Conservation (phyloP, 805 yeast genomes). For the Kodamaea jinghongensis region DNA sequence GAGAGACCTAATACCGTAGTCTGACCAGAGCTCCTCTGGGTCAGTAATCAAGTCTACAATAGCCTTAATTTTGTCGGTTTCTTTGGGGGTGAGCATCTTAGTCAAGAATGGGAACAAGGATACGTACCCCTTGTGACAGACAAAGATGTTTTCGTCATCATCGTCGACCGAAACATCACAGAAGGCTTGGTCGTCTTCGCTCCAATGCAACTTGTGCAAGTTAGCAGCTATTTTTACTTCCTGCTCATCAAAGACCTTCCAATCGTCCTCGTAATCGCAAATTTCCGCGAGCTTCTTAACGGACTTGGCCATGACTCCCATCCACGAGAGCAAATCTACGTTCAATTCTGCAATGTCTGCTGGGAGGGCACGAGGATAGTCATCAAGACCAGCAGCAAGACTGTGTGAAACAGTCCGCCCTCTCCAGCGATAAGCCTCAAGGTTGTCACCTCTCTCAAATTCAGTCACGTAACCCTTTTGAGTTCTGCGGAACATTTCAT, state of each 20-base stretch:
- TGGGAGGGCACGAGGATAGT: conserved; percentile 80
- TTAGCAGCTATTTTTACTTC: conserved; percentile 59
- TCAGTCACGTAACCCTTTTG: conserved; percentile 75
- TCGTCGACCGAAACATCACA: conserved; percentile 84
- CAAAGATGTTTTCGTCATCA: conserved; percentile 59
- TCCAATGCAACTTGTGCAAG: conserved; percentile 80
- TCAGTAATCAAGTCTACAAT: conserved; percentile 60
- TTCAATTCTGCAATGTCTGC: conserved; percentile 89
- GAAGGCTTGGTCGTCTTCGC: conserved; percentile 57
- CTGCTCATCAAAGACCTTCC: conserved; percentile 47
- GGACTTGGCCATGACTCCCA: conserved; percentile 86
- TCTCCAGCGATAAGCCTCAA: conserved; percentile 86
- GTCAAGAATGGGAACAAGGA: conserved; percentile 82
- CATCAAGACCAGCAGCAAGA: conserved; percentile 91
- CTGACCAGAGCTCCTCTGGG: conserved; percentile 72
- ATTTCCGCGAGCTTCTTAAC: conserved; percentile 70
- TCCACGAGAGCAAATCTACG: conserved; percentile 89
- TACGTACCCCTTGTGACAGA: conserved; percentile 89
- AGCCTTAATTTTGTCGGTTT: conserved; percentile 43
- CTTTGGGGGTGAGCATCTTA: conserved; percentile 53
- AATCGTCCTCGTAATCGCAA: conserved; percentile 59
- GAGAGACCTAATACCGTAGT: conserved; percentile 77
- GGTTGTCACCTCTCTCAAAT: conserved; percentile 52
- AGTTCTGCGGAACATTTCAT: conserved; percentile 78
- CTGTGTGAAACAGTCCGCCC: conserved; percentile 86